Base-by-base conservation (phyloP, 768 basidiomycete genomes). In the Auriscalpium orientale region DNA sequence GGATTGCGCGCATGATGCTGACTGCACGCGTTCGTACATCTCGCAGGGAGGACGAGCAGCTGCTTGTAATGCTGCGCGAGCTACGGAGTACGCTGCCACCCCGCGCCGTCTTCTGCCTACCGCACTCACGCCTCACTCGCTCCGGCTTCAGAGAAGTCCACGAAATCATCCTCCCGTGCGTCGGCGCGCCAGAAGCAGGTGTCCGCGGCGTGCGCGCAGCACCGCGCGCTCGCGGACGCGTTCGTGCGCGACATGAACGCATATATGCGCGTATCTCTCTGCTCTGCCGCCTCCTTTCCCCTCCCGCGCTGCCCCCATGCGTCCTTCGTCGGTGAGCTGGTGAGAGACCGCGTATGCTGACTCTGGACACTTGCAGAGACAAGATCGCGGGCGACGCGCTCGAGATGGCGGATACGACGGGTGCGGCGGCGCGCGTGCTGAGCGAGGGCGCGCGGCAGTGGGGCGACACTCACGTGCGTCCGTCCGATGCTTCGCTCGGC, bases 181-280 rank as follows among this genome's bases (percentile, higher is more conserved):
- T 13, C 33, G 15, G 33, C 40, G 36, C 53, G 53, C 20, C 55
- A 56, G 35, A 52, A 59, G 15, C 51, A 60, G n/a, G 47, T 62
- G 49, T 22, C 28, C 6, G 33, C 49, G 4, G 2, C 49, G 13
- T 46, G 49, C 54, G 16, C 49, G 11, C 55, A 57, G 44, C 49
- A 51, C 45, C 58, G 59, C 35, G 56, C 51, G 10, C 56, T 60
- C 20, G 53, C 50, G 3, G 40, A 35, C 3, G 47, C 36, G 12
- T 40, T 62, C 45, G 56, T 56, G 4, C 49, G 54, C n/a, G 59
- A 50, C 22, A 57, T 46, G 54, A 53, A 47, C 20, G 54, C 56
- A 57, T 62, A 62, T 54, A 60, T 62, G 61, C 53, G 51, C 46
- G 61, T 60, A 33, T 36, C 7, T 50, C 21, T 47, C 0, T 15